Evolutionary conservation across 1,284 basidiomycete species (phyloP).

Genomic region (Peniophora sp.): DNA sequence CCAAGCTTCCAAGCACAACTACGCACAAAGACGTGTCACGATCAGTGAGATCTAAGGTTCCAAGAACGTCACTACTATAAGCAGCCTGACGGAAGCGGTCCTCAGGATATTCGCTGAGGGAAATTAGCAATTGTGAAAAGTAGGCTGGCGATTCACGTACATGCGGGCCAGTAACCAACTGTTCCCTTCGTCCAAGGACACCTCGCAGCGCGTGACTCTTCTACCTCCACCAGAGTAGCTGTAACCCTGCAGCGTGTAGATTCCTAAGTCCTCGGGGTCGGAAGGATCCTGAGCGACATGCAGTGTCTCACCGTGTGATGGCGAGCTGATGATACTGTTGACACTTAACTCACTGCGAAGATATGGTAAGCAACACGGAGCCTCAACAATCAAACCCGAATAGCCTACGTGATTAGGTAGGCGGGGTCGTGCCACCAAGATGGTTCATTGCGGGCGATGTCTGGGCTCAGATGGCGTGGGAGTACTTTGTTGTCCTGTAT

Average conservation of each 20-base stretch:
- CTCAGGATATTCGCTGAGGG: slow-evolving; percentile 43
- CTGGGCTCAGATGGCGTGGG: background rate
- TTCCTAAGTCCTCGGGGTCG: background rate
- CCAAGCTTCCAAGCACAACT: slow-evolving; percentile 6
- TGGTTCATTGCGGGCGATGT: slow-evolving; percentile 39
- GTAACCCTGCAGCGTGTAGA: slow-evolving; percentile 45
- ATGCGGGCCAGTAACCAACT: slow-evolving; percentile 35
- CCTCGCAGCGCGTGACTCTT: slow-evolving; percentile 51
- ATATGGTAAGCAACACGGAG: background rate
- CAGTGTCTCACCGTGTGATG: slow-evolving; percentile 48
- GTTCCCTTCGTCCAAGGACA: slow-evolving; percentile 51
- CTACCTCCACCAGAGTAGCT: slow-evolving; percentile 65
- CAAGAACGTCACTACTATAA: slow-evolving; percentile 24
- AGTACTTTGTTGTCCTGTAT: background rate
- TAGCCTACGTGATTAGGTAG: slow-evolving; percentile 34
- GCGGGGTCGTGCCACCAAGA: slow-evolving; percentile 60
- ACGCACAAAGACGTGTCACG: slow-evolving; percentile 43
- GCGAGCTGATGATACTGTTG: slow-evolving; percentile 52
- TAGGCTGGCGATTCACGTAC: background rate
- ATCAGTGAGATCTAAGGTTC: slow-evolving; percentile 37
- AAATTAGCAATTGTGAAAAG: slow-evolving; percentile 7
- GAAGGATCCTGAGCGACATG: slow-evolving; percentile 12
- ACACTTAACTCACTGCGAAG: slow-evolving; percentile 15
- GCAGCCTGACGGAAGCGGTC: slow-evolving; percentile 37
- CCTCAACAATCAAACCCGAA: slow-evolving; percentile 37